These are phyloP conservation scores for Mitragyna speciosa DNA, from an alignment of 257 asterid genomes.

Conservation along the genomic window DNA sequence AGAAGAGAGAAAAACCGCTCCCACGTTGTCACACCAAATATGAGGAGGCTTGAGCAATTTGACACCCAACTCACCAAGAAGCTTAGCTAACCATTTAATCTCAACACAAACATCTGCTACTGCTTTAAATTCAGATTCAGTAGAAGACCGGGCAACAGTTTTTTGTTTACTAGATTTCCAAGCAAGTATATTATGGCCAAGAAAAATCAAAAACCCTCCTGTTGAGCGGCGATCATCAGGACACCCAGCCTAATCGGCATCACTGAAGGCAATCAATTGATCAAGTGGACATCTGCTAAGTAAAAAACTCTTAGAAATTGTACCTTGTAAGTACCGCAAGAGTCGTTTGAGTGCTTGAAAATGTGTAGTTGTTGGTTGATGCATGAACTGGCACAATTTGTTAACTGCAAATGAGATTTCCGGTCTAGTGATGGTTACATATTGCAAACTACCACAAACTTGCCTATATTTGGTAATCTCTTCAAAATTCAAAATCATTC, in stretches of 20 bases:
- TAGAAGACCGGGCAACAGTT: neutral
- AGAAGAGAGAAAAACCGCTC: neutral
- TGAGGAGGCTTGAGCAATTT: neutral
- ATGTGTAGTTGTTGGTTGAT: neutral
- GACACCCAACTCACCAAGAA: neutral
- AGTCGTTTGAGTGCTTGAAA: neutral
- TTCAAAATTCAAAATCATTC: neutral
- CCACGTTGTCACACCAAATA: neutral
- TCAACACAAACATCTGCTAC: neutral
- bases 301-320: neutral
- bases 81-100: neutral
- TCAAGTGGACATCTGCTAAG: neutral
- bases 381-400: slow-evolving; percentile 1
- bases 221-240: neutral
- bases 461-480: neutral
- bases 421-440: neutral
- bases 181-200: neutral
- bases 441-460: neutral
- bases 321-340: neutral
- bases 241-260: neutral
- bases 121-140: neutral
- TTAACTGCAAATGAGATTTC: neutral
- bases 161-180: neutral
- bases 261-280: neutral
- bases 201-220: neutral